Conservation (phyloP, 108 stramenopile species). For the Seminavis robusta region DNA sequence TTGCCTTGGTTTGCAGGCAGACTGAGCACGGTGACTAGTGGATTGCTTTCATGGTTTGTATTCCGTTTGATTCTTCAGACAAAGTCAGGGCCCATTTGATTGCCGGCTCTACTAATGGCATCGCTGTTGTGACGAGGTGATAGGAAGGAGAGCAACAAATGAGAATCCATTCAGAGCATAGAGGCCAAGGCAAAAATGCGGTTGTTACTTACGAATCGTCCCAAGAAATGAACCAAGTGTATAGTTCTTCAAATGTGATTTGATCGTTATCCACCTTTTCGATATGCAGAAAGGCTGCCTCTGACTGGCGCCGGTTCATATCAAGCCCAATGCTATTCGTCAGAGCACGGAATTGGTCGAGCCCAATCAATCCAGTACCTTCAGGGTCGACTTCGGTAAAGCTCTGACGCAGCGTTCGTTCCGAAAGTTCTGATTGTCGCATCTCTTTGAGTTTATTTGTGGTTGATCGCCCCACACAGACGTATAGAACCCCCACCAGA, state of each 20-base stretch:
- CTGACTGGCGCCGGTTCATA: slow-evolving; percentile 17
- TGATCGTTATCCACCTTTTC: slow-evolving; percentile 12
- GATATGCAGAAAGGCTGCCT: slow-evolving; percentile 21
- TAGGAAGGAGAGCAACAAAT: too few species aligned
- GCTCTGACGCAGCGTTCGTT: slow-evolving; percentile 20
- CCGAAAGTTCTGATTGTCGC: slow-evolving; percentile 30
- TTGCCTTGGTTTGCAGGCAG: too few species aligned
- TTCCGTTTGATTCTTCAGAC: too few species aligned
- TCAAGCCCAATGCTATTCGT: slow-evolving; percentile 14
- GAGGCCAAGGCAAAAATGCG: too few species aligned
- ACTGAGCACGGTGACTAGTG: too few species aligned
- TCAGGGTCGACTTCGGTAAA: slow-evolving; percentile 33
- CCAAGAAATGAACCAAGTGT: too few species aligned
- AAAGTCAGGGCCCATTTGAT: too few species aligned
- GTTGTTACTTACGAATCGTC: too few species aligned
- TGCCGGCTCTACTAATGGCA: too few species aligned
- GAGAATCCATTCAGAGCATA: too few species aligned
- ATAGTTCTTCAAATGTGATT: slow-evolving; percentile 6
- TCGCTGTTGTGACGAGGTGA: too few species aligned
- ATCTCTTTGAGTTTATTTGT: slow-evolving; percentile 34
- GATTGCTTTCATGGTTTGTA: too few species aligned
- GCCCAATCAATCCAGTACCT: slow-evolving; percentile 24
- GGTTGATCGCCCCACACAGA: slow-evolving; percentile 35
- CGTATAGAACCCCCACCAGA: slow-evolving; percentile 41
- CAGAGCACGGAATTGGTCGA: slow-evolving; percentile 32